phyloP scores from a whole-genome alignment of 2,329 filamentous ascomycete genomes.

The Leptosphaerulina australis region DNA sequence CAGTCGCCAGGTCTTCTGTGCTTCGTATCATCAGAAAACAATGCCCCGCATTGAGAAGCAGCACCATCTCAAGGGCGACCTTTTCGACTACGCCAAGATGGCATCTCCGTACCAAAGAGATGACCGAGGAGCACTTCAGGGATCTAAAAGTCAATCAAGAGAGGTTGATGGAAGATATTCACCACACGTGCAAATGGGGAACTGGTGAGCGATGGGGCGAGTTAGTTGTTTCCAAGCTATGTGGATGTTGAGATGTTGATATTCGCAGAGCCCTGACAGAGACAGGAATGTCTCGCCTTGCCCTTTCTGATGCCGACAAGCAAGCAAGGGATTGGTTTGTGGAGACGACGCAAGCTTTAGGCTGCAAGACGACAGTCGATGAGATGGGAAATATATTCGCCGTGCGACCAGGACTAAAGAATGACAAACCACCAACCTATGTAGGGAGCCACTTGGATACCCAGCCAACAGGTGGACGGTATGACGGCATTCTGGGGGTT shows the following conservation, averaged over 20 bases:
- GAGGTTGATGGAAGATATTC: slow-evolving; percentile 67
- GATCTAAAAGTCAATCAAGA: slow-evolving; percentile 63
- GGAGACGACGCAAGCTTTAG: slow-evolving; percentile 64
- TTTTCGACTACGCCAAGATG: slow-evolving; percentile 45
- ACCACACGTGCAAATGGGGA: slow-evolving; percentile 71
- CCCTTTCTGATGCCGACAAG: slow-evolving; percentile 74
- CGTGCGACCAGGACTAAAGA: slow-evolving; percentile 65
- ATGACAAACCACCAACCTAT: slow-evolving; percentile 66
- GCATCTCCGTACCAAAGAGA: slow-evolving; percentile 52
- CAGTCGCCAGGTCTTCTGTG: slow-evolving; percentile 15
- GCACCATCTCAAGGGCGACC: not conserved
- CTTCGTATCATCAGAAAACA: slow-evolving; percentile 30
- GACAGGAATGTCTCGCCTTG: slow-evolving; percentile 77
- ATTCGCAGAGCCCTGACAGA: slow-evolving; percentile 60
- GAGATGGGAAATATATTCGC: slow-evolving; percentile 84
- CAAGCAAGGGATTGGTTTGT: slow-evolving; percentile 77
- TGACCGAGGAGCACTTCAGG: slow-evolving; percentile 59
- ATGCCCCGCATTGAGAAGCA: slow-evolving; percentile 27
- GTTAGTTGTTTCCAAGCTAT: slow-evolving; percentile 48
- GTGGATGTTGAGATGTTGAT: not conserved
- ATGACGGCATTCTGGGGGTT: slow-evolving; percentile 79
- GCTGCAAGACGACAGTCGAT: slow-evolving; percentile 72
- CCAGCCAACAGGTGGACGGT: slow-evolving; percentile 67
- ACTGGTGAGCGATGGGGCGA: slow-evolving; percentile 69
- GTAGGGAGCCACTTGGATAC: slow-evolving; percentile 70